Evolutionary conservation across 1,284 basidiomycete genomes (phyloP).

Genomic region (Ceratobasidium sp.): DNA sequence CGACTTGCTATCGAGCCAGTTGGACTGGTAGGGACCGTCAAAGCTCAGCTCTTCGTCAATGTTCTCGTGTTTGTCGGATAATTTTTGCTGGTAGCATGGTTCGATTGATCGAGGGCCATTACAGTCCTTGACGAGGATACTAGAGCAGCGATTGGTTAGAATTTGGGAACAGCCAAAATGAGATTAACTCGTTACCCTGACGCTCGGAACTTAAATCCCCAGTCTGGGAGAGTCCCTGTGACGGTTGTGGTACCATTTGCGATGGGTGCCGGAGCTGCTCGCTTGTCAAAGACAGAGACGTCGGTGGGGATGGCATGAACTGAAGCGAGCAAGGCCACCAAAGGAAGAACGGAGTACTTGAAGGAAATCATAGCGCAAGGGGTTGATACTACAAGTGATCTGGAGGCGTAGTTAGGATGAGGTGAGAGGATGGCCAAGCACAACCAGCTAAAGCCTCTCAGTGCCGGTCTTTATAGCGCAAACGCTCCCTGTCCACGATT

Average conservation of each 20-base stretch:
- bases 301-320: slow-evolving; percentile 1
- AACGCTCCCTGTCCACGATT: too few relatives aligned
- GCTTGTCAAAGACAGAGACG: not conserved
- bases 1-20: not conserved
- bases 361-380: slow-evolving; percentile 1
- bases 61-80: slow-evolving; percentile 7
- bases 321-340: not conserved
- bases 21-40: not conserved
- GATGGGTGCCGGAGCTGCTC: not conserved
- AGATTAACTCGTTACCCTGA: not conserved
- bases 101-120: not conserved
- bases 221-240: slow-evolving; percentile 8
- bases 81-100: slow-evolving; percentile 16
- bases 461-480: too few relatives aligned
- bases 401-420: too few relatives aligned
- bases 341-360: not conserved
- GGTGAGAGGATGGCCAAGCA: too few relatives aligned
- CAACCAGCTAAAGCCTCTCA: too few relatives aligned
- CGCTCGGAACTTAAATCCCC: not conserved
- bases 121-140: slow-evolving; percentile 7
- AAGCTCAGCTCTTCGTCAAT: slow-evolving; percentile 1
- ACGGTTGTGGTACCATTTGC: not conserved
- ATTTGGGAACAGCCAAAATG: not conserved
- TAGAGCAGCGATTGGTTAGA: not conserved
- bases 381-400: not conserved